Percentiles rank a stretch among this genome's conserved stretches.
Evolutionary conservation across 2,329 filamentous ascomycete genomes (phyloP).

Genomic region (Ambrosiella beaveri): DNA sequence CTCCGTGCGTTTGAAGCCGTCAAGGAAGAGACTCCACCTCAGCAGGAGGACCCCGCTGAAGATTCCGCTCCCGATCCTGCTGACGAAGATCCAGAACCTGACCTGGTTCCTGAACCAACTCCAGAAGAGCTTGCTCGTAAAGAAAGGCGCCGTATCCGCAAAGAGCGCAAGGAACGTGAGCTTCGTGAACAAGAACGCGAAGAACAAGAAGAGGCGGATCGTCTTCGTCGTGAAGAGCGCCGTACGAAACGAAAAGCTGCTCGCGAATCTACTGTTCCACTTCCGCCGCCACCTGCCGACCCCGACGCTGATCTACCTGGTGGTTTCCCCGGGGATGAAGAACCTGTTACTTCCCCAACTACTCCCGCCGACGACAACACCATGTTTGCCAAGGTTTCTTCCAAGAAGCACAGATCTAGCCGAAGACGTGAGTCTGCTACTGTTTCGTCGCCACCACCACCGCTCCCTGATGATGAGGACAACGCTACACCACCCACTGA

Average conservation of each 20-base stretch:
- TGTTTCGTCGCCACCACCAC: constrained; percentile 19
- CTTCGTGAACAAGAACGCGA: constrained; percentile 7
- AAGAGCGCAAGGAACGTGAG: constrained; percentile 8
- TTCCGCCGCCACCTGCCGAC: constrained; percentile 6
- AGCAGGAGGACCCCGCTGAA: background rate
- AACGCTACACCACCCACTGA: constrained; percentile 23
- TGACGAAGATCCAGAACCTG: background rate
- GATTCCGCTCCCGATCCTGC: background rate
- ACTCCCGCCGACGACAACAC: constrained; percentile 29
- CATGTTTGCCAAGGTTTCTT: constrained; percentile 25
- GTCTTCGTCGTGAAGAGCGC: constrained; percentile 2
- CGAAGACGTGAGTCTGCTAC: constrained; percentile 10
- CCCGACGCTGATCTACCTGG: constrained; percentile 30
- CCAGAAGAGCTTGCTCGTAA: constrained; percentile 7
- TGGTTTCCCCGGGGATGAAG: constrained; percentile 38
- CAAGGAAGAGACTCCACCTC: constrained; percentile 21
- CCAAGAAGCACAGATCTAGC: constrained; percentile 4
- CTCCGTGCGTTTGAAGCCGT: constrained; percentile 37
- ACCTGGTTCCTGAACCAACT: background rate
- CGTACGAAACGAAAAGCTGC: constrained; percentile 5
- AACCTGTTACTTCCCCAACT: background rate
- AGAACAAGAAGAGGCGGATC: constrained; percentile 7
- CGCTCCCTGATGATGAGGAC: constrained; percentile 19
- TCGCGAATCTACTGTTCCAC: background rate
- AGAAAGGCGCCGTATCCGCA: constrained; percentile 10